Conservation (phyloP, 2,329 filamentous ascomycete genomes). For the Leptosphaerulina australis region DNA sequence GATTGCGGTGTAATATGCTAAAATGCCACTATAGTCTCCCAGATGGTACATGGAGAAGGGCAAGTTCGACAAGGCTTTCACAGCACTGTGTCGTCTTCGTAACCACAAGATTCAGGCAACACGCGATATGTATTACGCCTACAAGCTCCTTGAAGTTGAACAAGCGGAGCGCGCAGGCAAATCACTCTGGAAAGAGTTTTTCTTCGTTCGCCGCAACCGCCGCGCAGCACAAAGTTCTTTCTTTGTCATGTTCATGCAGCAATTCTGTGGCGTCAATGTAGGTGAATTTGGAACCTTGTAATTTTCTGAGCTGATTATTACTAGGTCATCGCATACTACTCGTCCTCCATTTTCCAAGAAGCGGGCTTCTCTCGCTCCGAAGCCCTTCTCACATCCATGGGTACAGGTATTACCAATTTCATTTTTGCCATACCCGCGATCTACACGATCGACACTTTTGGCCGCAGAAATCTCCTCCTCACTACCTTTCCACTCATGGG, state of each 20-base stretch:
- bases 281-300: not conserved
- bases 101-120: conserved; percentile 60
- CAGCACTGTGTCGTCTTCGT: conserved; percentile 58
- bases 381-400: conserved; percentile 50
- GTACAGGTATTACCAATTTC: conserved; percentile 55
- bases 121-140: conserved; percentile 61
- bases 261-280: conserved; percentile 42
- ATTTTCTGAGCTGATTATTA: not conserved
- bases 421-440: conserved; percentile 55
- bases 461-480: conserved; percentile 52
- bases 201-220: conserved; percentile 42
- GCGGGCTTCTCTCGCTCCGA: conserved; percentile 45
- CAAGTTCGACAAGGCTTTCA: conserved; percentile 43
- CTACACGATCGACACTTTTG: conserved; percentile 54
- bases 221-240: conserved; percentile 42
- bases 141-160: conserved; percentile 46
- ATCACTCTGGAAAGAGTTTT: conserved; percentile 43
- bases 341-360: conserved; percentile 38
- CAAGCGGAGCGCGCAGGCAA: conserved; percentile 42
- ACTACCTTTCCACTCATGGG: conserved; percentile 57
- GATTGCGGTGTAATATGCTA: not conserved
- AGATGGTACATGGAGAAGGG: conserved; percentile 43
- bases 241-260: conserved; percentile 48
- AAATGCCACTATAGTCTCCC: not conserved
- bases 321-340: conserved; percentile 17